phyloP scores from a whole-genome alignment of 345 rosid genomes.

The Salix udensis region DNA sequence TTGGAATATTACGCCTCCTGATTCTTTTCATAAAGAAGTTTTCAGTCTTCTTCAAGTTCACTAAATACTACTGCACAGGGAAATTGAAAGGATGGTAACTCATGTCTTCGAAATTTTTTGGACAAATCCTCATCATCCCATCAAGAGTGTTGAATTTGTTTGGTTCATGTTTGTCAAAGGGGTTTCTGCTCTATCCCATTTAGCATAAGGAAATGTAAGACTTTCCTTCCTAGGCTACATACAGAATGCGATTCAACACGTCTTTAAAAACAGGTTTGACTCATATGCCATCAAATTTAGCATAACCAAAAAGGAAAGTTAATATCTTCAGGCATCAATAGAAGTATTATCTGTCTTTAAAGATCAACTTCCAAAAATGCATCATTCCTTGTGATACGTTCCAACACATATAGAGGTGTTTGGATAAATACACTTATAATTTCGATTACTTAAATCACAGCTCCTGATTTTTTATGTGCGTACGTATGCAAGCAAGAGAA shows the following conservation, averaged over 20 bases:
- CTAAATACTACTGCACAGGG: neutral
- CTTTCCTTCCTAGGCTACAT: neutral
- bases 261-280: neutral
- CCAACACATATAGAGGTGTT: neutral
- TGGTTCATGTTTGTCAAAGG: neutral
- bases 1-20: neutral
- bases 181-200: neutral
- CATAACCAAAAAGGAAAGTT: neutral
- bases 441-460: neutral
- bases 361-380: neutral
- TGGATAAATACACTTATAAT: neutral
- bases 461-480: neutral
- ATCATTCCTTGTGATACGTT: neutral
- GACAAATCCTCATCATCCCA: neutral
- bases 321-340: neutral
- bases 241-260: neutral
- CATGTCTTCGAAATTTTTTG: neutral
- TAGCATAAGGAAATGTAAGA: neutral
- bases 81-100: neutral
- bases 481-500: neutral
- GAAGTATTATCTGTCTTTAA: neutral
- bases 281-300: too few species aligned
- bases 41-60: neutral
- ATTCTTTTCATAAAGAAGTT: neutral
- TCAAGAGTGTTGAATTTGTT: neutral